Evolutionary conservation across 2,329 filamentous ascomycete species (phyloP).

Genomic region (Fusarium nelsonii): DNA sequence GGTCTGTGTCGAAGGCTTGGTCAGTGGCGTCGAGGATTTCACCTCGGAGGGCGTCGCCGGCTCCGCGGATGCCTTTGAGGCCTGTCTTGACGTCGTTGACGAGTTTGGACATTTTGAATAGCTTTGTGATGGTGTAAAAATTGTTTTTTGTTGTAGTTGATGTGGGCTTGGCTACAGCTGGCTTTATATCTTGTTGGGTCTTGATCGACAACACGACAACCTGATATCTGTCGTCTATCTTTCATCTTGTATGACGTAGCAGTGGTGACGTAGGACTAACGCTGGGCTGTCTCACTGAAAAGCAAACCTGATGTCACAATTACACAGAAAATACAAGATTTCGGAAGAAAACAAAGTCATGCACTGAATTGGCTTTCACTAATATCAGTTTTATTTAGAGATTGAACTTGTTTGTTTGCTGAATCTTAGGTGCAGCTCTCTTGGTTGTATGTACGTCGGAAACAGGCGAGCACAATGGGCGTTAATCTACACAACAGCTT

Average conservation of each 20-base stretch:
- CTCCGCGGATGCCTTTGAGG: conserved; percentile 42
- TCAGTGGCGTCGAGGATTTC: conserved; percentile 39
- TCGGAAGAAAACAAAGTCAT: too few species aligned
- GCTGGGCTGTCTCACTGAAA: background rate
- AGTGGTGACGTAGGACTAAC: background rate
- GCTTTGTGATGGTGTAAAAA: fast-evolving
- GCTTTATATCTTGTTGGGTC: background rate
- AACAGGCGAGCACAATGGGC: too few species aligned
- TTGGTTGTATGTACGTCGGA: too few species aligned
- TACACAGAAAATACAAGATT: too few species aligned
- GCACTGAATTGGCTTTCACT: background rate
- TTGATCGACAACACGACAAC: background rate
- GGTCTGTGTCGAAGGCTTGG: conserved; percentile 37
- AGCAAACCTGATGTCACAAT: background rate
- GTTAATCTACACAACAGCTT: too few species aligned
- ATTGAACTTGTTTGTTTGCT: background rate
- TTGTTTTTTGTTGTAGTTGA: fast-evolving
- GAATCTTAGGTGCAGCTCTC: too few species aligned
- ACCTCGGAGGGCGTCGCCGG: conserved; percentile 43
- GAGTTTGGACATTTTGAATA: conserved; percentile 37
- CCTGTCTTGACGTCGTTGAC: conserved; percentile 43
- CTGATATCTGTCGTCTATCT: background rate
- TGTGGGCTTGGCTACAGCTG: background rate
- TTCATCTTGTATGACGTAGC: conserved; percentile 2
- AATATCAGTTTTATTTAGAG: too few species aligned